Conservation (phyloP, 176 grass and related monocot species). For the Aegilops longissima region DNA sequence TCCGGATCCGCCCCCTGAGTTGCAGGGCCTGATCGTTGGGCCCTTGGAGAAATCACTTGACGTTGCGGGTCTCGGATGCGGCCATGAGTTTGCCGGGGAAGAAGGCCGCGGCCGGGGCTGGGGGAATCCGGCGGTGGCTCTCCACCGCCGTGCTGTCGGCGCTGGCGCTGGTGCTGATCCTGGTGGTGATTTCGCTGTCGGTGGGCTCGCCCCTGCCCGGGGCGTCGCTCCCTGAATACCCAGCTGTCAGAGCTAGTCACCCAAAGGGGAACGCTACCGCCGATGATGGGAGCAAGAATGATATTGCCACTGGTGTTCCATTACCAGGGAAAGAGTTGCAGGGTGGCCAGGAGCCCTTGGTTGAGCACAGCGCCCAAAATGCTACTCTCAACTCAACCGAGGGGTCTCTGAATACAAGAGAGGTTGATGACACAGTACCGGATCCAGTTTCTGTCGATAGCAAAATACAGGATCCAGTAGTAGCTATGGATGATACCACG, state of each 20-base stretch:
- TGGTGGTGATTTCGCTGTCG: slow-evolving; percentile 59
- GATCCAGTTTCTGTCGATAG: not conserved
- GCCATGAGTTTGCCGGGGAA: slow-evolving; percentile 38
- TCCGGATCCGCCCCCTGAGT: not conserved
- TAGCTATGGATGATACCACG: not conserved
- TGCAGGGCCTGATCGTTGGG: not conserved
- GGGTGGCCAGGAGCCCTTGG: slow-evolving; percentile 7
- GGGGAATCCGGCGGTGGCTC: slow-evolving; percentile 46
- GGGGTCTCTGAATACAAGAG: not conserved
- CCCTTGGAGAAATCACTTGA: not conserved
- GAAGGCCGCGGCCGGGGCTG: slow-evolving; percentile 26
- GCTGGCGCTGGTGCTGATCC: slow-evolving; percentile 48
- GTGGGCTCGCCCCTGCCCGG: slow-evolving; percentile 41
- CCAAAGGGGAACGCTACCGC: slow-evolving; percentile 6
- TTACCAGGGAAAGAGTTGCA: slow-evolving; percentile 6
- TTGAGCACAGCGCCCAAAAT: slow-evolving; percentile 24
- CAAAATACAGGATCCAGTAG: slow-evolving; percentile 21
- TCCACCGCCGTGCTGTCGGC: slow-evolving; percentile 45
- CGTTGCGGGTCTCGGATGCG: not conserved
- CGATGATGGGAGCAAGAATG: not conserved
- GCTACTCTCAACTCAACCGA: slow-evolving; percentile 22
- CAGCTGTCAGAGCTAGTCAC: slow-evolving; percentile 11
- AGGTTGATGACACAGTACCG: not conserved
- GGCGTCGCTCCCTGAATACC: slow-evolving; percentile 46
- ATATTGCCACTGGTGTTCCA: not conserved